A percentile compares a stretch with the other conserved stretches of the same genome.
Evolutionary conservation across 2,329 filamentous ascomycete species (phyloP).

Genomic region (Aspergillus amoenus): DNA sequence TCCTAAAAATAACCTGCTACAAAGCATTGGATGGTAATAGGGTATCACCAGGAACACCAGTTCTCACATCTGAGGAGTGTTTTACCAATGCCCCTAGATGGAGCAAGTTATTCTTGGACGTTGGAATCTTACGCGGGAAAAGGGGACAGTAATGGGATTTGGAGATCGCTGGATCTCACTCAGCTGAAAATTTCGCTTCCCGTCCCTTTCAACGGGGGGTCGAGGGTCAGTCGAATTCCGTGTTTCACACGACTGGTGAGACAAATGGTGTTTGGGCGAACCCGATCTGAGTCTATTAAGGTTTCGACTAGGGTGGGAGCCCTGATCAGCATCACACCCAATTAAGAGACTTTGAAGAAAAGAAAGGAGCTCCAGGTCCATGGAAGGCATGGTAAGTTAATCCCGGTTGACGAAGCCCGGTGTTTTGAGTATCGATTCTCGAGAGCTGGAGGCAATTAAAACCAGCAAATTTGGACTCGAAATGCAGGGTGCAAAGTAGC

Average conservation of each 20-base stretch:
- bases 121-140: too few species aligned
- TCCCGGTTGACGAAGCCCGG: too few species aligned
- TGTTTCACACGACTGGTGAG: conserved; percentile 2
- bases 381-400: too few species aligned
- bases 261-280: neutral
- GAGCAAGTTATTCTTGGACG: too few species aligned
- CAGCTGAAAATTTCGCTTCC: neutral
- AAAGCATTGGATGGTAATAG: too few species aligned
- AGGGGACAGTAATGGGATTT: neutral
- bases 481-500: neutral
- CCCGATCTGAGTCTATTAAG: neutral
- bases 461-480: neutral
- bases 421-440: too few species aligned
- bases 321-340: too few species aligned
- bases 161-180: neutral
- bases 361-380: too few species aligned
- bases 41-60: too few species aligned
- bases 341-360: neutral
- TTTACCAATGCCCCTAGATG: too few species aligned
- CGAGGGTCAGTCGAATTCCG: neutral
- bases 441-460: neutral
- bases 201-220: neutral
- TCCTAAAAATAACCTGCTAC: too few species aligned
- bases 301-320: neutral
- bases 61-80: too few species aligned